Evolutionary conservation across 768 basidiomycete species (phyloP), one percentile per base, ranked within the genome.

Genomic region (Russula sp.): DNA sequence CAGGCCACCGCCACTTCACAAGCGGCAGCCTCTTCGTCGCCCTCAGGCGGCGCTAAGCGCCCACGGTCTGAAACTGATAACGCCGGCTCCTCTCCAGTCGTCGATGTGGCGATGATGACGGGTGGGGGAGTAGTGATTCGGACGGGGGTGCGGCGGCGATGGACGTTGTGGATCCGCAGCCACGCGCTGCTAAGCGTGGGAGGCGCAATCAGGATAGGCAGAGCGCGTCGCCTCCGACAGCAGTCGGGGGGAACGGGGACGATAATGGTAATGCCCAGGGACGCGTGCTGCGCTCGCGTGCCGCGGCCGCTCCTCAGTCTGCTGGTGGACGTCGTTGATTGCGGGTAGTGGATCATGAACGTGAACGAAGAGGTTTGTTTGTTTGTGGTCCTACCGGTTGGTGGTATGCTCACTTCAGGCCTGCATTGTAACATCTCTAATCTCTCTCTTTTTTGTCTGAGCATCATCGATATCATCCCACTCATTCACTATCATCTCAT

Each of bases 271-370:
- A 42, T 24, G 48, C 13, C 22, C 48, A 49, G 6, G 52, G 63
- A 13, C 52, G 59, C 18, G 40, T 48, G 59, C 28, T 64, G 48
- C 63, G 63, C n/a, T 30, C 63, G n/a, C n/a, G n/a, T n/a, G n/a
- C 13, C 20, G 46, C n/a, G 24, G 44, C 1, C 9, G 6, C n/a
- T n/a, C n/a, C n/a, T 18, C 28, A 30, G 28, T 51, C 24, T 16
- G 48, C 6, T 20, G 24, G 38, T 20, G 32, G 57, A 4, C 63
- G 56, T 10, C 57, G 51, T 18, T 64, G 30, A 50, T 28, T 14
- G 26, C 6, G 16, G 38, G n/a, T n/a, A n/a, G n/a, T n/a, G n/a
- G n/a, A n/a, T n/a, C n/a, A n/a, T n/a, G n/a, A n/a, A n/a, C n/a
- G n/a, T n/a, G n/a, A n/a, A n/a, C n/a, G n/a, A n/a, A n/a, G n/a